Base-by-base conservation (phyloP, 2,329 filamentous ascomycete species). In the Pezizomycotina sp. region DNA sequence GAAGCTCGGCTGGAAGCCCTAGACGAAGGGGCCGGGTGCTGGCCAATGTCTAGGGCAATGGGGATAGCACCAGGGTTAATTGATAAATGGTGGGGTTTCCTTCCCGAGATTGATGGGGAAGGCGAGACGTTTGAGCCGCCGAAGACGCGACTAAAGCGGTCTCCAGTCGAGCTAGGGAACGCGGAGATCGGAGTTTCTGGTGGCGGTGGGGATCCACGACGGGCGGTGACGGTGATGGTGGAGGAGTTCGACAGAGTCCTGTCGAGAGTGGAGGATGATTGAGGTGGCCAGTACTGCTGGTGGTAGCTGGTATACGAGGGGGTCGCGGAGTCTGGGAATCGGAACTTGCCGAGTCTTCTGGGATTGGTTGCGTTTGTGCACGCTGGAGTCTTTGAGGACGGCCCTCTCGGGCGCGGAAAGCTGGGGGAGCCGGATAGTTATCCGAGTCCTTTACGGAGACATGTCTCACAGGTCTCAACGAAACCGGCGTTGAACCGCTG, bases 181-280 rank as follows among this genome's bases (percentile, higher is more conserved):
- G 73, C 64, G 34, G 64, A 65, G 12, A 71, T 73, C 1, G 77
- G 89, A 82, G 89, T 95, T 56, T 95, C 86, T 6, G 89, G 89
- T 1, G 89, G 89, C 4, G 89, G 86, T 4, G 89, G 89, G 18
- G 86, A 95, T 27, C 89, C 89, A 49, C 89, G 71, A 53, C 79
- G 84, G 13, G 89, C 89, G 47, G 80, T 74, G 2, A 86, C 93
- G 1, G 89, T 98, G 2, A 84, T 92, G 8, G 75, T 92, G 0
- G 89, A 95, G 9, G 86, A 83, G 5, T 81, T 92, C 2, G 86
- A 93, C 51, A 67, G 71, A 45, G 76, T 61, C 20, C 72, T 63
- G 48, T 72, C 74, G 43, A 75, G 63, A 1, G 41, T 47, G 25
- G 43, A 50, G 6, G 52, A 47, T 5, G 51, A 37, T 13, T 47